A percentile compares a stretch with the other conserved stretches of the same genome.
These are phyloP conservation scores for Scytalidium sp. DNA, from an alignment of 2,329 filamentous ascomycete genomes.

Conservation along the genomic window DNA sequence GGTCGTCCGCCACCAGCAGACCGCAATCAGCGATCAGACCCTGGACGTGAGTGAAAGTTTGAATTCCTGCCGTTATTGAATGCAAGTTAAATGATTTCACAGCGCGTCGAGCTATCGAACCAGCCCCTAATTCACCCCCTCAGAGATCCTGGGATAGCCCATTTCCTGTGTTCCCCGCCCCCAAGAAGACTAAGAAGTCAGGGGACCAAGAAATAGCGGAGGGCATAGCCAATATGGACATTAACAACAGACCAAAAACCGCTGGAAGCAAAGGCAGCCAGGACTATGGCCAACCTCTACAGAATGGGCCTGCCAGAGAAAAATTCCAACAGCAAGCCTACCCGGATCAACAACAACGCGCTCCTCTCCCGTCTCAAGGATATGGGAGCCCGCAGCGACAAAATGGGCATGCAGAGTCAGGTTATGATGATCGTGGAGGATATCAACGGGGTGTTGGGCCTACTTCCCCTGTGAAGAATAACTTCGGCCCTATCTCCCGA, in stretches of 20 bases:
- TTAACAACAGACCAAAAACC: conserved; percentile 17
- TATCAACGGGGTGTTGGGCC: conserved; percentile 16
- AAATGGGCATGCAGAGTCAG: conserved; percentile 22
- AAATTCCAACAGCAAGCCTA: conserved; percentile 22
- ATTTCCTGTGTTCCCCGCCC: conserved; percentile 41
- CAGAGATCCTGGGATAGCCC: conserved; percentile 43
- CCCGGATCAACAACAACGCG: conserved; percentile 20
- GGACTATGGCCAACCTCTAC: conserved; percentile 19
- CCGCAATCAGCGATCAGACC: conserved; percentile 18
- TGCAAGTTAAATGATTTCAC: conserved; percentile 11
- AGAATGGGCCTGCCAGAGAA: no score
- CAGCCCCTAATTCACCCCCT: conserved; percentile 34
- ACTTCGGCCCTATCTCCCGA: conserved; percentile 50
- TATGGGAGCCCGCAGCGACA: conserved; percentile 16
- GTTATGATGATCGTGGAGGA: conserved; percentile 20
- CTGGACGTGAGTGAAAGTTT: conserved; percentile 25
- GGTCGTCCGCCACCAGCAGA: conserved; percentile 13
- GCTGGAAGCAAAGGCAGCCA: conserved; percentile 21
- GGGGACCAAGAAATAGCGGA: conserved; percentile 31
- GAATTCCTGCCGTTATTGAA: conserved; percentile 10
- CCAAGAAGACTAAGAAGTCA: conserved; percentile 34
- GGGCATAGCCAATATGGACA: conserved; percentile 26
- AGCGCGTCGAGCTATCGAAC: conserved; percentile 23
- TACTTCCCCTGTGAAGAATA: conserved; percentile 31
- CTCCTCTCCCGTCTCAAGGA: conserved; percentile 12